These are phyloP conservation scores for Coffea canephora DNA, from an alignment of 257 asterid species.

Conservation along the genomic window DNA sequence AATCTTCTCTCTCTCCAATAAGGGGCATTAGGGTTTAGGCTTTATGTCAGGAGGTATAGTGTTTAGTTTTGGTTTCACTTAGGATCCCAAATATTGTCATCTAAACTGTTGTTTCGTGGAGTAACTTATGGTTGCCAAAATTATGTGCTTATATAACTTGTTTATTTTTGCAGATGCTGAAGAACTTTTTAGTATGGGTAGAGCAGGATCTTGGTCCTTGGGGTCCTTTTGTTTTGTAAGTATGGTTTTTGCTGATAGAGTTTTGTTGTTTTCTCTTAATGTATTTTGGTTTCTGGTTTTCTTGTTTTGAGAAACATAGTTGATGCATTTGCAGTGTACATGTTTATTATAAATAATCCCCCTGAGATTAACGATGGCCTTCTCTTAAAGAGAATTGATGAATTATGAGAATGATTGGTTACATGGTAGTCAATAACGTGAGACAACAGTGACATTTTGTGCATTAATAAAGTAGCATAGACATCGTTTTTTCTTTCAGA, in stretches of 20 bases:
- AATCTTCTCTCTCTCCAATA: neutral
- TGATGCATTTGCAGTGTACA: neutral
- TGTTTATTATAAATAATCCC: neutral
- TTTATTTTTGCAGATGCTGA: constrained; percentile 57
- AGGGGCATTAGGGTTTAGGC: neutral
- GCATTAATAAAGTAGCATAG: neutral
- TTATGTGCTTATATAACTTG: neutral
- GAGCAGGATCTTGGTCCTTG: constrained; percentile 97
- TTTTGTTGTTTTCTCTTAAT: neutral
- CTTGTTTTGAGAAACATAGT: neutral
- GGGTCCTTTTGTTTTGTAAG: constrained; percentile 99
- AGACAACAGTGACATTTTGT: neutral
- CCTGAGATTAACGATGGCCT: neutral
- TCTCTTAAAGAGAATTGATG: neutral
- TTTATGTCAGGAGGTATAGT: neutral
- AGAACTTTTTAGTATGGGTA: constrained; percentile 86
- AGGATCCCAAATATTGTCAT: neutral
- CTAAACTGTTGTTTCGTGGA: neutral
- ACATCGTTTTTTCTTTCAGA: neutral
- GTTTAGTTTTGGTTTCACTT: constrained; percentile 2
- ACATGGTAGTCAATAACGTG: neutral
- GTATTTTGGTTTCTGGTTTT: neutral
- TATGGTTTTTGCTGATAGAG: constrained; percentile 20
- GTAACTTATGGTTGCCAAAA: neutral
- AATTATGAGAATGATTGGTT: neutral